Evolutionary conservation across 1,139 yeast genomes (phyloP), one percentile per base, ranked within the genome.

Genomic region (Blastobotrys apis): DNA sequence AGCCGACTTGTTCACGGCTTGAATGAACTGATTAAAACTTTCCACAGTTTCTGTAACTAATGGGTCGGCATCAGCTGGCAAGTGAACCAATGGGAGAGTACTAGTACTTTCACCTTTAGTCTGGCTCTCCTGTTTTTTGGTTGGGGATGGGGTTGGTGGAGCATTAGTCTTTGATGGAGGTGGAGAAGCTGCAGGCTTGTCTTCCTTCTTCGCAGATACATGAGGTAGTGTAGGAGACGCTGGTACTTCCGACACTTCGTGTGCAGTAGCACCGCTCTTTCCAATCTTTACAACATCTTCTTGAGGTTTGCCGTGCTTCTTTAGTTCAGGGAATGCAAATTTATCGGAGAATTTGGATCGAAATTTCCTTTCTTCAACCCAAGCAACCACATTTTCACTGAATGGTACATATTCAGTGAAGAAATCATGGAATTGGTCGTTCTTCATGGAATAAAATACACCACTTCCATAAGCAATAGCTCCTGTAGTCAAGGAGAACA

Each of bases 371-470:
- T 69, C 68, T 52, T 80, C 84, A 41, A 75, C 65, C 17, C 62
- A 57, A 43, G 75, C 75, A 21, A 80, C 71, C 21, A 75, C 63
- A 23, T 65, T 63, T 53, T 78, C 81, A 30, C 80, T 82, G 41
- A 72, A 70, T 19, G 90, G 90, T 33, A 81, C 74, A 48, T 74
- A 75, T 49, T 78, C 80, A 21, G 78, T 68, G 62, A 78, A 80
- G 31, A 70, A 51, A 48, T 68, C 71, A 53, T 66, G 68, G 54
- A 68, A 62, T 20, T 56, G 55, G 52, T 69, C 73, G 50, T 66
- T 57, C 34, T 59, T 51, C 31, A 66, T 53, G 13, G 73, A 53
- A 49, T 59, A 62, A 56, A 60, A 67, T 17, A 65, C 64, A 8
- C 69, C 71, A n/a, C 63, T 69, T 13, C 63, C 68, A 42, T 62